These are phyloP conservation scores for Lasiodiplodia sp. DNA, from an alignment of 2,329 filamentous ascomycete genomes.

Conservation along the genomic window DNA sequence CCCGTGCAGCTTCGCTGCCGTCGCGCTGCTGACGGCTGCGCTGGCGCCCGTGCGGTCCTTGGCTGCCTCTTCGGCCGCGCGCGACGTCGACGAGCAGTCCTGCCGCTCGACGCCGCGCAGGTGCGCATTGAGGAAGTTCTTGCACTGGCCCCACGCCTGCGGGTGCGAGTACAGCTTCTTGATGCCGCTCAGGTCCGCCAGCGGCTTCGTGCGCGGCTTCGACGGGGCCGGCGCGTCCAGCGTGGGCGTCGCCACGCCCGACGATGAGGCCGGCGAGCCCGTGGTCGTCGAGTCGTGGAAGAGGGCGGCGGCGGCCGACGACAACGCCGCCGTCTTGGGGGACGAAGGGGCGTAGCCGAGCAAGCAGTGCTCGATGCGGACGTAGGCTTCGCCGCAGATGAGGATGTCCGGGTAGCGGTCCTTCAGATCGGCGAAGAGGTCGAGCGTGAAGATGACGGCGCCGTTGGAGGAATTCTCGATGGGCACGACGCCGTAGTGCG, in stretches of 20 bases:
- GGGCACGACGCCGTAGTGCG: constrained; percentile 81
- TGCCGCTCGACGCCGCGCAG: constrained; percentile 79
- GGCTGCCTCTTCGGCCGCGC: constrained; percentile 78
- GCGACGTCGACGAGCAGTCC: constrained; percentile 85
- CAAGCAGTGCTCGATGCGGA: constrained; percentile 88
- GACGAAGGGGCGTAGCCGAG: constrained; percentile 59
- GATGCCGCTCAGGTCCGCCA: constrained; percentile 66
- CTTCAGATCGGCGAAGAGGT: constrained; percentile 81
- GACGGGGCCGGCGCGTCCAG: constrained; percentile 53
- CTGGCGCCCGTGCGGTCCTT: constrained; percentile 65
- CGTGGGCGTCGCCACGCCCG: constrained; percentile 61
- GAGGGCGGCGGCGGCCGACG: neutral
- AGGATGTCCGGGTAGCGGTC: constrained; percentile 70
- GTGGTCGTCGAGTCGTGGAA: constrained; percentile 1
- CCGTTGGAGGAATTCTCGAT: constrained; percentile 98
- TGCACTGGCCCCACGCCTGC: constrained; percentile 94
- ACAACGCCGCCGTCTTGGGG: neutral
- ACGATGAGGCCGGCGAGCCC: constrained; percentile 10
- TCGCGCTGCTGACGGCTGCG: constrained; percentile 79
- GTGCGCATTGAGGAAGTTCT: constrained; percentile 72
- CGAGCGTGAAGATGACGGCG: constrained; percentile 86
- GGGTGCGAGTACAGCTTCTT: constrained; percentile 88
- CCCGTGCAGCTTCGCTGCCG: constrained; percentile 73
- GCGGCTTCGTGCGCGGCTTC: constrained; percentile 57
- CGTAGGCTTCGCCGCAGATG: constrained; percentile 84